phyloP scores from a whole-genome alignment of 2,329 filamentous ascomycete species.

The Didymella exigua region DNA sequence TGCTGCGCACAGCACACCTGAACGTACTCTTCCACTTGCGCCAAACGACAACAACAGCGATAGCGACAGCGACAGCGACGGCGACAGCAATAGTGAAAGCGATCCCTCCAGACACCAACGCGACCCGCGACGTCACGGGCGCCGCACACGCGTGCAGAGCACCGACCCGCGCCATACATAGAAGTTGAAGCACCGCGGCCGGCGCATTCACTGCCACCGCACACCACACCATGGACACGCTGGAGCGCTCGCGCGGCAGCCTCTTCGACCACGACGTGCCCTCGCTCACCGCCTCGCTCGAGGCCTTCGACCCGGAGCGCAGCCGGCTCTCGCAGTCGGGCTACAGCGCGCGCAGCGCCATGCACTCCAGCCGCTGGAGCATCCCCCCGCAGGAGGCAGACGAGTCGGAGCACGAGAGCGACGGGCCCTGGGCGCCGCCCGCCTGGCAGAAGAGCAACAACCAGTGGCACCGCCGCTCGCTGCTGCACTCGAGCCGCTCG shows the following conservation, averaged over 20 bases:
- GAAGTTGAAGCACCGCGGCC: background rate
- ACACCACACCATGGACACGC: constrained; percentile 24
- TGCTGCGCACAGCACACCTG: background rate
- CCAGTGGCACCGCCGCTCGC: constrained; percentile 59
- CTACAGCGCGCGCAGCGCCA: constrained; percentile 64
- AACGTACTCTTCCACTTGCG: background rate
- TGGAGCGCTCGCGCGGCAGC: constrained; percentile 43
- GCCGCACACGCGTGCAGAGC: constrained; percentile 7
- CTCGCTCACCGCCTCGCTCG: constrained; percentile 47
- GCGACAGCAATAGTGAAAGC: too few relatives aligned
- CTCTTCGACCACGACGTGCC: constrained; percentile 47
- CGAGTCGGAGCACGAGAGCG: constrained; percentile 53
- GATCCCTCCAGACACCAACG: background rate
- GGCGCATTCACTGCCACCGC: background rate
- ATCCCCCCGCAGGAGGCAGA: constrained; percentile 48
- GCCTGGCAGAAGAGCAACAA: constrained; percentile 66
- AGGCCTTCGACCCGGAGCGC: constrained; percentile 48
- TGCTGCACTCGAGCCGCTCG: constrained; percentile 58
- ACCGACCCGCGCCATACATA: background rate
- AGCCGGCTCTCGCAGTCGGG: constrained; percentile 38
- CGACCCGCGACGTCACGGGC: constrained; percentile 5
- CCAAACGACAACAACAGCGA: too few relatives aligned
- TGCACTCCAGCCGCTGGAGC: constrained; percentile 58
- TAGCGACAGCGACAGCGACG: too few relatives aligned
- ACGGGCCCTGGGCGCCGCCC: constrained; percentile 67